These are phyloP conservation scores for Coleophoma eucalyptorum DNA, from an alignment of 2,329 filamentous ascomycete genomes.

Conservation along the genomic window DNA sequence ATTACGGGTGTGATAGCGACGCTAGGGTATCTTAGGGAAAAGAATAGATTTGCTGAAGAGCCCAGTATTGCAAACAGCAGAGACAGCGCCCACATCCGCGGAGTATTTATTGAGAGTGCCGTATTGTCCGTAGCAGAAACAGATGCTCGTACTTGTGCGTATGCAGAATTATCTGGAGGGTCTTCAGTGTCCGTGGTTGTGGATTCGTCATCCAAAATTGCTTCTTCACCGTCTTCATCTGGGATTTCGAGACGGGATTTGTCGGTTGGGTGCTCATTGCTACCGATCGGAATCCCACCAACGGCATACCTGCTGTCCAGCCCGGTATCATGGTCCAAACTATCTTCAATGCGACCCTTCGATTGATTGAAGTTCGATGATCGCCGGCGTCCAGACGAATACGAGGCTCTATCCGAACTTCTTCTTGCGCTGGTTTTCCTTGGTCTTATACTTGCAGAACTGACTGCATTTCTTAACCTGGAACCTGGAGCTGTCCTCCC, in stretches of 20 bases:
- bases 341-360: not conserved
- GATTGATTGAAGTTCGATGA: slow-evolving; percentile 7
- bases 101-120: slow-evolving; percentile 78
- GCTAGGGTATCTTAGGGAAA: slow-evolving; percentile 85
- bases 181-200: slow-evolving; percentile 39
- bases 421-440: slow-evolving; percentile 4
- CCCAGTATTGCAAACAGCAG: slow-evolving; percentile 76
- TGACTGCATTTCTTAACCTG: slow-evolving; percentile 19
- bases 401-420: slow-evolving; percentile 3
- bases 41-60: slow-evolving; percentile 83
- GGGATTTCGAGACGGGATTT: not conserved
- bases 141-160: slow-evolving; percentile 76
- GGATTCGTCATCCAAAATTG: slow-evolving; percentile 29
- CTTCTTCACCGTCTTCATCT: slow-evolving; percentile 11
- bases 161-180: slow-evolving; percentile 67
- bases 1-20: slow-evolving; percentile 88
- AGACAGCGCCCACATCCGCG: slow-evolving; percentile 83
- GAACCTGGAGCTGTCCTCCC: slow-evolving; percentile 20
- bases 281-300: slow-evolving; percentile 18
- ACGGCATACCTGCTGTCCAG: slow-evolving; percentile 15
- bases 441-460: slow-evolving; percentile 7
- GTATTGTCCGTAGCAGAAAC: slow-evolving; percentile 74
- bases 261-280: not conserved
- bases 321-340: slow-evolving; percentile 1
- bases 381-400: slow-evolving; percentile 5